Base-by-base conservation (phyloP, 805 yeast genomes). In the Saccharomyces paradoxus region DNA sequence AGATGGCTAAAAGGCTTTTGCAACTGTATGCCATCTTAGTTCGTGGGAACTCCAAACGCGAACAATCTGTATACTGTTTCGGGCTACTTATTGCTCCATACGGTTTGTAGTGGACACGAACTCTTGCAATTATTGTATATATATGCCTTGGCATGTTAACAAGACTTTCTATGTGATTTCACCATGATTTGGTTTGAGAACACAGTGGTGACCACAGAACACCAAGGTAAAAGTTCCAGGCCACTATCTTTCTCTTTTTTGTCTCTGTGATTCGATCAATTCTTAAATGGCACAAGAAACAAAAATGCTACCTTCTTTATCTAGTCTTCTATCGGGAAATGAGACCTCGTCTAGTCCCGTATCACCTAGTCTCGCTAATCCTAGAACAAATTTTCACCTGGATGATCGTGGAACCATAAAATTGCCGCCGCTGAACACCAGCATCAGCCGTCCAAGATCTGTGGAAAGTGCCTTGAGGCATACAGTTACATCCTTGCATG, bases 401-500 rank as follows among this genome's bases (percentile, higher is more conserved):
- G 67, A 64, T 52, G 57, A 53, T 13, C 56, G 58, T 4, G 71
- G 72, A 5, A 52, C 63, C 5, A 67, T 68, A 41, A 63, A 60
- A 47, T 55, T 68, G 28, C 72, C 72, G 21, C 72, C 72, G 1
- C 48, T 68, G 27, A 44, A 55, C 27, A 27, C 52, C 8, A 52
- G 57, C 12, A 56, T 59, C 26, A 44, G 55, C 17, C 58, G 67
- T 30, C 67, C 66, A 17, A 59, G 50, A 37, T 60, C 67, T 9
- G 60, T 60, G 1, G 69, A 65, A 37, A 61, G 66, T 31, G 63
- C 68, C 9, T 41, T 63, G 30, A 65, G 68, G 52, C 60, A 63
- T 32, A 61, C 66, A 3, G 60, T 55, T 14, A 52, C 52, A 1
- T 3, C 17, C 21, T 37, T 3, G 29, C 17, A 21, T 30, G 41